These are phyloP conservation scores for Alternaria solani DNA, from an alignment of 2,329 filamentous ascomycete genomes.

Conservation along the genomic window DNA sequence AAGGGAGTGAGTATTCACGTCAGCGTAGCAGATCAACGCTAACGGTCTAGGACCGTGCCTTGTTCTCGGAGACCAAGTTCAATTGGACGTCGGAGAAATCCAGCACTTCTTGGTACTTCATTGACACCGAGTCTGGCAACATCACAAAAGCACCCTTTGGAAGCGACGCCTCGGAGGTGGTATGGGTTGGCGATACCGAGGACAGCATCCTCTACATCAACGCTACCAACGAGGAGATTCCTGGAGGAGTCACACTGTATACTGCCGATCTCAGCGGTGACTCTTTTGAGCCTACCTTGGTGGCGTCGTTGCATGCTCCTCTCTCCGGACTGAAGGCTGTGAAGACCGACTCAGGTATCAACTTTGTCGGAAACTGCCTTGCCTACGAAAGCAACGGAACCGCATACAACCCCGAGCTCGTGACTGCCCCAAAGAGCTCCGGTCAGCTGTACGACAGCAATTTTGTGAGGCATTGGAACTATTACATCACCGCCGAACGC, in stretches of 20 bases:
- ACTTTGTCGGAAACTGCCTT: constrained; percentile 63
- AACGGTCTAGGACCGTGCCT: constrained; percentile 38
- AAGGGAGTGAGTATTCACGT: constrained; percentile 36
- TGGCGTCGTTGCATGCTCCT: constrained; percentile 55
- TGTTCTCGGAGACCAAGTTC: constrained; percentile 47
- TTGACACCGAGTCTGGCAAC: constrained; percentile 43
- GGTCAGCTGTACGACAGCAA: constrained; percentile 77
- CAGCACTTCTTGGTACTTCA: constrained; percentile 59
- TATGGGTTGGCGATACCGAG: constrained; percentile 44
- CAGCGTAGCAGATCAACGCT: neutral
- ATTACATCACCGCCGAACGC: constrained; percentile 72
- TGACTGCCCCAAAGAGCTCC: constrained; percentile 65
- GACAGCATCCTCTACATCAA: constrained; percentile 70
- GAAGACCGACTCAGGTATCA: constrained; percentile 52
- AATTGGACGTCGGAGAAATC: constrained; percentile 48
- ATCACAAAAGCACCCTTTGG: constrained; percentile 45
- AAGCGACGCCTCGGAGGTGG: constrained; percentile 43
- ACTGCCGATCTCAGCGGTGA: constrained; percentile 41
- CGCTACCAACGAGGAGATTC: constrained; percentile 66
- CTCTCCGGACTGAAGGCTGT: constrained; percentile 60
- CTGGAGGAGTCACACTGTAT: constrained; percentile 47
- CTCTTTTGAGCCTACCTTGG: constrained; percentile 40
- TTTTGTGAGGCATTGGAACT: constrained; percentile 84
- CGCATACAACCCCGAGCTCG: constrained; percentile 71
- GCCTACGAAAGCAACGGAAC: constrained; percentile 71